phyloP scores from a whole-genome alignment of 305 asterid species.

The Fraxinus ornus region DNA sequence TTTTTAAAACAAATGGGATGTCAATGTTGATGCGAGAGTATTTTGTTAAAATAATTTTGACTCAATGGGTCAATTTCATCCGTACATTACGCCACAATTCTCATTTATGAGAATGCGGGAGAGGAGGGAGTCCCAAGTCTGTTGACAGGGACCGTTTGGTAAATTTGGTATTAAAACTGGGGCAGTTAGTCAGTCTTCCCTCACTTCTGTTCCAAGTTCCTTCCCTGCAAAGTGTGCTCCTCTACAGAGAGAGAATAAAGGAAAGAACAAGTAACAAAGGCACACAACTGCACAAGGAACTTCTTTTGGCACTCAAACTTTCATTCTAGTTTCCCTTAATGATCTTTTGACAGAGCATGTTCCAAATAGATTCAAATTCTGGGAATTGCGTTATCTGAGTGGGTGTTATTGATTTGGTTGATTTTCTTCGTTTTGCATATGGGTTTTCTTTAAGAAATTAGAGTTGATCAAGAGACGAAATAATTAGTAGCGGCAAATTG shows the following conservation, averaged over 20 bases:
- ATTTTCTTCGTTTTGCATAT: conserved; percentile 5
- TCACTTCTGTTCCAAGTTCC: conserved; percentile 78
- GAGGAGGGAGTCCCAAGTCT: conserved; percentile 3
- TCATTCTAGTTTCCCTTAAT: conserved; percentile 14
- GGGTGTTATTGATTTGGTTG: conserved; percentile 11
- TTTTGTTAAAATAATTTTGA: neutral
- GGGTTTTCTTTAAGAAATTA: conserved; percentile 35
- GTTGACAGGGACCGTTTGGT: conserved; percentile 60
- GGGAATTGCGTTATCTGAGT: conserved; percentile 2
- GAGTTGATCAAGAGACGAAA: conserved; percentile 4
- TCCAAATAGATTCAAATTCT: conserved; percentile 22
- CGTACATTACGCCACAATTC: neutral
- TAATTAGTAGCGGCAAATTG: conserved; percentile 16
- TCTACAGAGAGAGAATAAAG: conserved; percentile 18
- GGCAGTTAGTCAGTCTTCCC: conserved; percentile 60
- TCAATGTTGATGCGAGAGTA: neutral
- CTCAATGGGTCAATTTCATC: neutral
- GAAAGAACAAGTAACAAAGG: conserved; percentile 47
- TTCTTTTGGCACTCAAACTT: conserved; percentile 21
- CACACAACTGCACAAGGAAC: conserved; percentile 21
- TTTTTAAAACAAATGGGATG: neutral
- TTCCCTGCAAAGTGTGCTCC: conserved; percentile 84
- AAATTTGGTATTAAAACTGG: conserved; percentile 34
- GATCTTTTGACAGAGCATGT: conserved; percentile 25
- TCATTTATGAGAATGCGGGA: neutral